These are phyloP conservation scores for Ramularia collo-cygni DNA, from an alignment of 2,329 filamentous ascomycete genomes.

Conservation along the genomic window DNA sequence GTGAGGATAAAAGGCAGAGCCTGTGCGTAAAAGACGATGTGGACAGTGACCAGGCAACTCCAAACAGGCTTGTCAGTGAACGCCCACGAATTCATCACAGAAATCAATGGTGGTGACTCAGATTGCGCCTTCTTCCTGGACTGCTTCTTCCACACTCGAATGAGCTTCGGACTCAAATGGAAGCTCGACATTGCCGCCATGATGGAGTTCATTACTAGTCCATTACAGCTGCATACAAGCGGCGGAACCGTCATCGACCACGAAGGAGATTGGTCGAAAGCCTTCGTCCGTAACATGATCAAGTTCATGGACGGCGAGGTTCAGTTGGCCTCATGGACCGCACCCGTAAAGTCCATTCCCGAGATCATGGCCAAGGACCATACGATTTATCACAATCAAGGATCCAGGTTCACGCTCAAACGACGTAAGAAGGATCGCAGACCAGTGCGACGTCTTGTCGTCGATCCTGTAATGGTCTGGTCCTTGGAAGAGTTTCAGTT, in stretches of 20 bases:
- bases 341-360: background rate
- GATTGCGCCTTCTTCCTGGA: conserved; percentile 6
- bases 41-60: conserved; percentile 1
- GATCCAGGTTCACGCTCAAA: too few species aligned
- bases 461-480: too few species aligned
- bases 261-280: too few species aligned
- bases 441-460: too few species aligned
- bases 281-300: conserved; percentile 1
- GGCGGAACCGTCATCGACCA: too few species aligned
- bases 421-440: too few species aligned
- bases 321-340: background rate
- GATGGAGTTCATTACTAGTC: conserved; percentile 7
- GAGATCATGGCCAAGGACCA: background rate
- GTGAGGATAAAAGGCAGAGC: background rate
- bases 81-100: conserved; percentile 6
- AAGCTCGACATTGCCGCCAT: background rate
- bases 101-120: background rate
- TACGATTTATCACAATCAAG: background rate
- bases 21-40: background rate
- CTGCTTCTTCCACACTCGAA: conserved; percentile 4
- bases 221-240: too few species aligned
- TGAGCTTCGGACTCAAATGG: conserved; percentile 1
- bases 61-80: conserved; percentile 2
- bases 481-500: too few species aligned
- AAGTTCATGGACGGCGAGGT: conserved; percentile 1